Conservation (phyloP, 176 grass and related monocot genomes). For the Ananas comosus region DNA sequence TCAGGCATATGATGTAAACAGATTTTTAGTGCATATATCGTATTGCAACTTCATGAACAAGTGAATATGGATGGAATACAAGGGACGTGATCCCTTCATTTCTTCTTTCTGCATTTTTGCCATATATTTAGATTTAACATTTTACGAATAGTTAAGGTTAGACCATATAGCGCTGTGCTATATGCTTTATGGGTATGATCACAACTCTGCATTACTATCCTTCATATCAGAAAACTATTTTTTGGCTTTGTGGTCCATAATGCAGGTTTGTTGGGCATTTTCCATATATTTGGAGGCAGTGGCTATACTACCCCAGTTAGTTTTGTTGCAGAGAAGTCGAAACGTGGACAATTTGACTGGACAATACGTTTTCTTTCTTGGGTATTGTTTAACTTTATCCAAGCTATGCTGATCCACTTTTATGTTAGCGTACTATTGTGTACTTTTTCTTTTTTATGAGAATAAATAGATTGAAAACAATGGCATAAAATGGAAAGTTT, state of each 20-base stretch:
- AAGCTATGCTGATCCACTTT: too few relatives aligned
- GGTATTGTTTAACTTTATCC: conserved; percentile 28
- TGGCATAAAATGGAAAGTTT: too few relatives aligned
- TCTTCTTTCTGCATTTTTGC: too few relatives aligned
- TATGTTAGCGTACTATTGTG: not conserved
- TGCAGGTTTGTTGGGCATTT: conserved; percentile 90
- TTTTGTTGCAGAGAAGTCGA: conserved; percentile 84
- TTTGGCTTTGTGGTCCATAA: not conserved
- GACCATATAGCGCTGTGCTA: too few relatives aligned
- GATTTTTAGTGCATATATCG: too few relatives aligned
- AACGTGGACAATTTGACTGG: conserved; percentile 98
- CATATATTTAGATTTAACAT: too few relatives aligned
- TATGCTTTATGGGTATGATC: not conserved
- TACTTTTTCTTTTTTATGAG: not conserved
- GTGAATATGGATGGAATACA: too few relatives aligned
- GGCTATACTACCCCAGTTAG: conserved; percentile 94
- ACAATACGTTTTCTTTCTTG: conserved; percentile 93
- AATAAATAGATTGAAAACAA: too few relatives aligned
- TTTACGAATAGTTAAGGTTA: too few relatives aligned
- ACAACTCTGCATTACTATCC: not conserved
- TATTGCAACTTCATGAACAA: too few relatives aligned
- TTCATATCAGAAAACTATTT: not conserved
- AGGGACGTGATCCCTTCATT: too few relatives aligned
- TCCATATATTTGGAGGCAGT: conserved; percentile 91
- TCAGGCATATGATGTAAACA: too few relatives aligned